Base-by-base conservation (phyloP, 495 filamentous ascomycete genomes). In the Annulohypoxylon moriforme region DNA sequence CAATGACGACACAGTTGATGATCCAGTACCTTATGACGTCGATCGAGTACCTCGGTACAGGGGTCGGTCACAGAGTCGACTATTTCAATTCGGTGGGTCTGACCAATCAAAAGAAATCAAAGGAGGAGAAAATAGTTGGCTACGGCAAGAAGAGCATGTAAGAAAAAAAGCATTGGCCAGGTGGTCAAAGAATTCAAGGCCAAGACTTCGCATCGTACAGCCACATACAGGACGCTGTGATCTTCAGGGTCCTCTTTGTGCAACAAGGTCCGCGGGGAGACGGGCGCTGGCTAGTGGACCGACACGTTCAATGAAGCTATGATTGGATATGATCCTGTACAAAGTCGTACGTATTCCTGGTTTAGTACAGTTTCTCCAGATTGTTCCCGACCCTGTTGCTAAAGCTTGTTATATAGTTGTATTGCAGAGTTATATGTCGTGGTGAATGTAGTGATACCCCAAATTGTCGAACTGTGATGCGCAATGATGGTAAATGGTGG, bases 201-300 rank as follows among this genome's bases (percentile, higher is more conserved):
- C 71, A 73, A 69, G 71, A 69, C 71, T 34, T 31, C 65, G 22
- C 71, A 73, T 73, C 71, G 71, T 73, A 69, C 71, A 73, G 66
- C 65, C 66, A 73, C 70, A 69, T 73, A 69, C 65, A 69, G 57
- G 71, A 66, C 42, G 66, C 58, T 38, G 62, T 73, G 71, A 73
- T 73, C 71, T 73, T 73, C 71, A 73, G 71, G 71, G 71, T 73
- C 71, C 62, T 67, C 50, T 61, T 66, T 69, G 71, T 73, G 66
- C 58, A 42, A 73, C 71, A 46, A 69, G 46, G 47, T 67, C 57
- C 57, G 71, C 71, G 71, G 71, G 71, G 71, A 73, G 71, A 63
- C 71, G 71, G 71, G 61, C 60, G 70, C 14, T 63, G 33, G 36
- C 36, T 67, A 33, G 56, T 49, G 67, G 50, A 47, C 44, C 55